These are phyloP conservation scores for Cutaneotrichosporon cutaneum DNA, from an alignment of 1,284 basidiomycete genomes.

Conservation along the genomic window DNA sequence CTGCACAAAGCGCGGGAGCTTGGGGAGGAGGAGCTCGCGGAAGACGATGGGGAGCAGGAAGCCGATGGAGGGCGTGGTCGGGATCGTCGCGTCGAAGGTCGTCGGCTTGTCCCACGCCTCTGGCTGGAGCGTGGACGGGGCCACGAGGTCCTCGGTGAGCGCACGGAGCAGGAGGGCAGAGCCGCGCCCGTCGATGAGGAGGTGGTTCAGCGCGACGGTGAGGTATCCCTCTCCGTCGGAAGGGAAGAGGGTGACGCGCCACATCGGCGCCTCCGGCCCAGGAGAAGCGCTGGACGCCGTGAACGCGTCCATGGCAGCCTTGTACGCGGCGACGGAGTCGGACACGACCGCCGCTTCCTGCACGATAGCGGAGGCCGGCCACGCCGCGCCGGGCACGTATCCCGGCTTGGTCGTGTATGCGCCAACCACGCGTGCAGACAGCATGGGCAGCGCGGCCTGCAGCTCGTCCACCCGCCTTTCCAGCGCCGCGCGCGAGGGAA, in stretches of 20 bases:
- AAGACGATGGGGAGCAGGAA: conserved; percentile 34
- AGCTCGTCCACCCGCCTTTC: conserved; percentile 29
- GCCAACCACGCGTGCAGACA: conserved; percentile 25
- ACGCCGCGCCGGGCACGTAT: conserved; percentile 8
- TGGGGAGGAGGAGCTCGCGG: conserved; percentile 37
- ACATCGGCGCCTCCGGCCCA: not conserved
- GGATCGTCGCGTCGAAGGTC: conserved; percentile 32
- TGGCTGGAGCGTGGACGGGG: not conserved
- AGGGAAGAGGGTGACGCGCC: conserved; percentile 11
- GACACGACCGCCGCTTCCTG: not conserved
- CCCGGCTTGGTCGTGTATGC: conserved; percentile 16
- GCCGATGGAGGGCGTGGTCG: conserved; percentile 24
- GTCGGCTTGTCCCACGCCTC: conserved; percentile 7
- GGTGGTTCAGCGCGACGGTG: conserved; percentile 13
- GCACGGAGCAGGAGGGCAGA: conserved; percentile 3
- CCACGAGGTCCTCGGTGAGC: conserved; percentile 7
- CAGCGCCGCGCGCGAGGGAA: conserved; percentile 25
- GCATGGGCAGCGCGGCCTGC: conserved; percentile 36
- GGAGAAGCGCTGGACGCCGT: not conserved
- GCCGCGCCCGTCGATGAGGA: conserved; percentile 18
- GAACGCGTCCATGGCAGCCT: not conserved
- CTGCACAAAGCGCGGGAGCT: conserved; percentile 36
- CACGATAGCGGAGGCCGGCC: conserved; percentile 7
- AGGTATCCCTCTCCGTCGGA: conserved; percentile 33
- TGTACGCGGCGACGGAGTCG: not conserved